Evolutionary conservation across 129 eudicot genomes (phyloP), one percentile per base, ranked within the genome.

Genomic region (Pittosporum tobira): DNA sequence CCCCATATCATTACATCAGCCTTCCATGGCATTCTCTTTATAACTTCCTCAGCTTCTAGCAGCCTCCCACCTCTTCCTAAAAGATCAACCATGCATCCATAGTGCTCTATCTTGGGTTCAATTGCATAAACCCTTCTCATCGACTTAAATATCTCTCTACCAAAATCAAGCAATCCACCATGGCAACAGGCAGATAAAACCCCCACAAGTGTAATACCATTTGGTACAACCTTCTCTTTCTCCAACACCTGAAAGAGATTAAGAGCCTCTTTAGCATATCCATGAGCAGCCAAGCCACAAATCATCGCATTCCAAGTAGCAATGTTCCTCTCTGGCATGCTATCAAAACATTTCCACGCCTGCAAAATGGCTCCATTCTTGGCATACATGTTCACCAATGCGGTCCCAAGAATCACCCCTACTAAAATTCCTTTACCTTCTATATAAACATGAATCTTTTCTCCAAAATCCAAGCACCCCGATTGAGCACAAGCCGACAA

Each of bases 111-210:
- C 25, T 73, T 83, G 22, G 96, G 96, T 48, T 75, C 79, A 22
- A 87, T 62, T 1, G 70, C 70, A 47, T 83, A 80, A 20, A 72
- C 68, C 64, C 51, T 55, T 50, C 37, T 68, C 94, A 87, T 80
- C 6, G 81, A 77, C 28, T 68, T 25, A 19, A 87, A 87, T 42
- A 83, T 57, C 15, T 59, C 37, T 4, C 73, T 48, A 0, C 96
- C 96, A 69, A 53, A 75, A 58, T 75, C 85, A 27, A 79, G 48
- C 60, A 74, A 70, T 40, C 94, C 96, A 1, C 77, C 79, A 71
- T 83, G 96, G 57, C 96, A 83, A 28, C 96, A 87, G 9, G 94
- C 94, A 1, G 88, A 77, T 62, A 87, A 56, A 75, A 83, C 85
- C 27, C 88, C 93, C 38, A 87, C 82, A 57, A 83, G 74, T 0